Conservation (phyloP, 2,329 filamentous ascomycete species). For the Xylariomycetidae sp. region DNA sequence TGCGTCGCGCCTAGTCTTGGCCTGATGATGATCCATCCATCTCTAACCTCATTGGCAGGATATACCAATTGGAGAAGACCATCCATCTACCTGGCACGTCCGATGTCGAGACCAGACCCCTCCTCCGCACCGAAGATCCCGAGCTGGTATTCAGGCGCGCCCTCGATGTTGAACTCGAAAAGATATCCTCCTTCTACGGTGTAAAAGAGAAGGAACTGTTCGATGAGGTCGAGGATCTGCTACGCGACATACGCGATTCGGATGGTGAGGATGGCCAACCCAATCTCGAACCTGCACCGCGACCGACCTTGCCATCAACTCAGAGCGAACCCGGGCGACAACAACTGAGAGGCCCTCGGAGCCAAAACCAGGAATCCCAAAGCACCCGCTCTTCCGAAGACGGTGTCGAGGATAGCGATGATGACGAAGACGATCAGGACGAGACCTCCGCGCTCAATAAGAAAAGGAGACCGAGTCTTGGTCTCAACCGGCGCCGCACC, state of each 20-base stretch:
- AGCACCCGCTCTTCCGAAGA: conserved; percentile 51
- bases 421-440: conserved; percentile 29
- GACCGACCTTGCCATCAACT: conserved; percentile 13
- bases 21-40: too few relatives aligned
- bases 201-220: conserved; percentile 86
- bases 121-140: conserved; percentile 70
- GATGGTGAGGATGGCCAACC: conserved; percentile 51
- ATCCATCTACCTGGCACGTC: conserved; percentile 58
- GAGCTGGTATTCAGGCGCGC: conserved; percentile 78
- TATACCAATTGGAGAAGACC: conserved; percentile 90
- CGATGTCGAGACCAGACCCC: conserved; percentile 80
- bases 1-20: too few relatives aligned
- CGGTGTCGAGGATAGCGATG: conserved; percentile 56
- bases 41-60: too few relatives aligned
- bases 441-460: conserved; percentile 51
- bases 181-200: conserved; percentile 86
- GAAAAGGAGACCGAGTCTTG: conserved; percentile 32
- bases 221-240: conserved; percentile 72
- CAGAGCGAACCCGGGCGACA: conserved; percentile 32
- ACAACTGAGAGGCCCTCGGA: conserved; percentile 28
- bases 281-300: conserved; percentile 29
- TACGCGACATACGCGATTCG: conserved; percentile 67
- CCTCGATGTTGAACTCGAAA: conserved; percentile 85
- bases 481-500: conserved; percentile 33
- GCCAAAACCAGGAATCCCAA: conserved; percentile 19